A percentile compares a stretch with the other conserved stretches of the same genome.
Evolutionary conservation across 2,329 filamentous ascomycete genomes (phyloP).

Genomic region (Teratosphaeriaceae sp.): DNA sequence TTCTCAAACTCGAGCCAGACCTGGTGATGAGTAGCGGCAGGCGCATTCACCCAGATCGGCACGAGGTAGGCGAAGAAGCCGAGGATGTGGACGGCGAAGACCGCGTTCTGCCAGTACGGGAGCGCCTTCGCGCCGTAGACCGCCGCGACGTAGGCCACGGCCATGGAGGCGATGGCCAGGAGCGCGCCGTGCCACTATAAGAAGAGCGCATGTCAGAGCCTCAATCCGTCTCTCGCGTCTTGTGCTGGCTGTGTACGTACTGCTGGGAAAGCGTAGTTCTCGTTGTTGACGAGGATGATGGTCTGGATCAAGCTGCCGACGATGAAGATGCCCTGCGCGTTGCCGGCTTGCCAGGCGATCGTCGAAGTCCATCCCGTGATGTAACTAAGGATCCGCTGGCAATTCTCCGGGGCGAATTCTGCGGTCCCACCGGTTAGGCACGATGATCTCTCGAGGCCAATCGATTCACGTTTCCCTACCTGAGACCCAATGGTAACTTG

Average conservation of each 20-base stretch:
- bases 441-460: conserved; percentile 22
- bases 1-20: conserved; percentile 29
- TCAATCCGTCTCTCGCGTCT: background rate
- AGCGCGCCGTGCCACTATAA: conserved; percentile 45
- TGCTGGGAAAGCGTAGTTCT: conserved; percentile 1
- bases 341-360: conserved; percentile 1
- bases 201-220: background rate
- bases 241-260: too few species aligned
- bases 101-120: conserved; percentile 27
- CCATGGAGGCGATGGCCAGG: conserved; percentile 39
- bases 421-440: conserved; percentile 22
- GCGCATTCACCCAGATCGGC: conserved; percentile 18
- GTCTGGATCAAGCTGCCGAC: background rate
- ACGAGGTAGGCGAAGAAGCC: conserved; percentile 21
- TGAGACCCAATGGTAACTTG: conserved; percentile 1
- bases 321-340: background rate
- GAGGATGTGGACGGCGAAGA: conserved; percentile 2
- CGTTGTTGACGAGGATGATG: background rate
- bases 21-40: conserved; percentile 9
- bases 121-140: conserved; percentile 25
- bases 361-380: conserved; percentile 18
- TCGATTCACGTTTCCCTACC: conserved; percentile 13
- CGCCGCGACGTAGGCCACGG: conserved; percentile 38
- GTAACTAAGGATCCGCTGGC: conserved; percentile 24
- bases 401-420: conserved; percentile 20